phyloP scores from a whole-genome alignment of 2,329 filamentous ascomycete genomes.

The Penicillium olsonii region DNA sequence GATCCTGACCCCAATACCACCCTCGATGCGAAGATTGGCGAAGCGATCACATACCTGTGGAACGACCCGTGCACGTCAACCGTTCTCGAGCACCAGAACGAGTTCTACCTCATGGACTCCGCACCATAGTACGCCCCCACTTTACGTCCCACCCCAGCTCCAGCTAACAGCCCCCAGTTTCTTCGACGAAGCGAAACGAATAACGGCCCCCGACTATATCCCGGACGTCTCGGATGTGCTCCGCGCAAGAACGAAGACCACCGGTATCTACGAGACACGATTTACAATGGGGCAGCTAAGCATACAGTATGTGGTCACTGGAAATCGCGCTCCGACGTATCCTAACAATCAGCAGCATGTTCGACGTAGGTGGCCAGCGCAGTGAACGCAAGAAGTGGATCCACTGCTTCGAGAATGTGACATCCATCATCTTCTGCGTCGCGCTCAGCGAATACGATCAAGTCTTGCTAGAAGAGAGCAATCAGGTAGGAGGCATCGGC shows the following conservation, averaged over 20 bases:
- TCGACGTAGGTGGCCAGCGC: slow-evolving; percentile 94
- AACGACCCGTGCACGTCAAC: slow-evolving; percentile 79
- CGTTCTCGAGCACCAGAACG: slow-evolving; percentile 89
- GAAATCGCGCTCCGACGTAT: slow-evolving; percentile 20
- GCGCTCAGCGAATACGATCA: slow-evolving; percentile 98
- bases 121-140: slow-evolving; percentile 79
- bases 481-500: slow-evolving; percentile 66
- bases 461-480: slow-evolving; percentile 93
- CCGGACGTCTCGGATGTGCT: slow-evolving; percentile 94
- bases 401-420: slow-evolving; percentile 99
- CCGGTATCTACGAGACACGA: slow-evolving; percentile 97
- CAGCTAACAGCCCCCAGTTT: slow-evolving; percentile 63
- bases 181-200: slow-evolving; percentile 87
- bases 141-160: neutral
- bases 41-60: slow-evolving; percentile 86
- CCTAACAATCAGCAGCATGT: slow-evolving; percentile 71
- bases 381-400: slow-evolving; percentile 99
- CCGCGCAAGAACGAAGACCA: slow-evolving; percentile 94
- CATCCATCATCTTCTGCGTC: slow-evolving; percentile 98
- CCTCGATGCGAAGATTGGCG: slow-evolving; percentile 77
- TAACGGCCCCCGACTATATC: slow-evolving; percentile 81
- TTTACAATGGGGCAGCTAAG: slow-evolving; percentile 98
- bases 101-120: slow-evolving; percentile 99
- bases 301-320: slow-evolving; percentile 77
- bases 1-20: slow-evolving; percentile 86